Conservation (phyloP, 192 early-diverging fungal genomes). For the Coemansia sp. region DNA sequence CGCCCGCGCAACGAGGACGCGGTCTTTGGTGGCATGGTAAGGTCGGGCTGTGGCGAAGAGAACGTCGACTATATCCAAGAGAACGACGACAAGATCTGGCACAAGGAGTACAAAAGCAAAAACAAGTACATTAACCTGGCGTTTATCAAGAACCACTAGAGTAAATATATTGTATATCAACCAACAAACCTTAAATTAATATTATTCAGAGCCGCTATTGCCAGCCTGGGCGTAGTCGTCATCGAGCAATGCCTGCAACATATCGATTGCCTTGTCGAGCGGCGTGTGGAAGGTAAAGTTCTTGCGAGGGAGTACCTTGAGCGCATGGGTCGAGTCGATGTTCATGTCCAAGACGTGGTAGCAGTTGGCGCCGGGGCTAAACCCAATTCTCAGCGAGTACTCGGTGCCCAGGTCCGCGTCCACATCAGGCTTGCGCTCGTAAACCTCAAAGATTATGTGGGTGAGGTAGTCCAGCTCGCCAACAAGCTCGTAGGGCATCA, state of each 20-base stretch:
- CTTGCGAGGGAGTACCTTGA: constrained; percentile 80
- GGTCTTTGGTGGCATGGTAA: constrained; percentile 50
- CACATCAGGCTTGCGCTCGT: constrained; percentile 69
- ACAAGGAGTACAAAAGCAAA: constrained; percentile 37
- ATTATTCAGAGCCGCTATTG: neutral
- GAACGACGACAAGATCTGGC: constrained; percentile 43
- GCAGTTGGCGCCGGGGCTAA: constrained; percentile 88
- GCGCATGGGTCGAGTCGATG: constrained; percentile 74
- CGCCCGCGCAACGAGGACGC: constrained; percentile 29
- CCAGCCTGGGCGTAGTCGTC: constrained; percentile 13
- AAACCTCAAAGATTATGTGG: constrained; percentile 96
- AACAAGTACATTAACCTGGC: constrained; percentile 46
- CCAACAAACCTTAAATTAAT: neutral
- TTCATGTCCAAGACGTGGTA: constrained; percentile 86
- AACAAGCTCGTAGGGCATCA: constrained; percentile 60
- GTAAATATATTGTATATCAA: neutral
- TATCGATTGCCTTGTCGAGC: constrained; percentile 65
- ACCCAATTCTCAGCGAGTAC: constrained; percentile 85
- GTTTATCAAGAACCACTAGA: constrained; percentile 39
- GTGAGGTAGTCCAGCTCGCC: constrained; percentile 95
- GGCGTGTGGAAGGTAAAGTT: constrained; percentile 85
- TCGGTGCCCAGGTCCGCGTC: constrained; percentile 57
- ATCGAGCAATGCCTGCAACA: constrained; percentile 56
- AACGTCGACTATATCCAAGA: constrained; percentile 28
- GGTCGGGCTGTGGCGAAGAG: constrained; percentile 30